Evolutionary conservation across 2,329 filamentous ascomycete genomes (phyloP).

Genomic region (Nemania sp.): DNA sequence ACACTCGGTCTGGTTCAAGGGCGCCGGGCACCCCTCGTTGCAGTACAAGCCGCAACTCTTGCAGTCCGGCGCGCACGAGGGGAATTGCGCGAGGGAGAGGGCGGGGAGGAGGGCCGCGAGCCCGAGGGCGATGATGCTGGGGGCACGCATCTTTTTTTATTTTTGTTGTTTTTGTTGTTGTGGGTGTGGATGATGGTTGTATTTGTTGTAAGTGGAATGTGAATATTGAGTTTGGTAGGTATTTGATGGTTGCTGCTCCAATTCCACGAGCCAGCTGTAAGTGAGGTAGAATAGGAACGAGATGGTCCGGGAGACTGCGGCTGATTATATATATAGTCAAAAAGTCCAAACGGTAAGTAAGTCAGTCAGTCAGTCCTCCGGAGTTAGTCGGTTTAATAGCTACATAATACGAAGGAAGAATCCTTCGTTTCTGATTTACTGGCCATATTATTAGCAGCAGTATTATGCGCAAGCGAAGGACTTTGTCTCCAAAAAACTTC

Average conservation of each 20-base stretch:
- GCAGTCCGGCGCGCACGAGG: slow-evolving; percentile 23
- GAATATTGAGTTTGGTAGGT: background rate
- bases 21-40: slow-evolving; percentile 29
- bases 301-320: too few relatives aligned
- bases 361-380: too few relatives aligned
- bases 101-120: background rate
- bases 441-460: background rate
- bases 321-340: too few relatives aligned
- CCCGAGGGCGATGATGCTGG: slow-evolving; percentile 10
- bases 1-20: slow-evolving; percentile 23
- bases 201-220: background rate
- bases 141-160: slow-evolving; percentile 11
- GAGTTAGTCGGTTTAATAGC: too few relatives aligned
- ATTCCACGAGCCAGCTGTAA: background rate
- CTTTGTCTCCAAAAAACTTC: too few relatives aligned
- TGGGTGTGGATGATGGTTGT: background rate
- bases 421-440: background rate
- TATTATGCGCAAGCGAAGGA: too few relatives aligned
- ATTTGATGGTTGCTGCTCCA: too few relatives aligned
- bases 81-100: slow-evolving; percentile 8
- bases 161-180: too few relatives aligned
- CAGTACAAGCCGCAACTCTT: slow-evolving; percentile 30
- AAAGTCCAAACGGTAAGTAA: too few relatives aligned
- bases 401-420: too few relatives aligned
- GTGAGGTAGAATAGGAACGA: background rate